These are phyloP conservation scores for Sicyos baderoa DNA, from an alignment of 306 rosid species.

Conservation along the genomic window DNA sequence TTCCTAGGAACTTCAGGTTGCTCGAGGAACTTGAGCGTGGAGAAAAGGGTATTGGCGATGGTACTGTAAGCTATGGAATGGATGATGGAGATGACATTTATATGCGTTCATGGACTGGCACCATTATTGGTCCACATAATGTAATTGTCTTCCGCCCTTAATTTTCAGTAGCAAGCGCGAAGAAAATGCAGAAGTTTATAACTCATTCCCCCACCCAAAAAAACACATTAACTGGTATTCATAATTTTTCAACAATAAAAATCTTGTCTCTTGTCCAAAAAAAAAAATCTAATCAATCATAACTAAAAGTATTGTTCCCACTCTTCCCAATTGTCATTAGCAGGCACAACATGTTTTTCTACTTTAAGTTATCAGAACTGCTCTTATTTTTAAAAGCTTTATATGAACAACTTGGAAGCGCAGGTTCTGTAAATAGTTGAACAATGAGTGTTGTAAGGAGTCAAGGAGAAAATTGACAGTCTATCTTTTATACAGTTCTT, in stretches of 20 bases:
- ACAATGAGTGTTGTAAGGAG: not conserved
- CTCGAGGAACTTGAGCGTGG: slow-evolving; percentile 99
- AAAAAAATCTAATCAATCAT: no score
- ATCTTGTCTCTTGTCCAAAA: not conserved
- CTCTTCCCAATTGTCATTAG: not conserved
- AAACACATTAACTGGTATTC: no score
- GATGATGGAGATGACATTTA: slow-evolving; percentile 97
- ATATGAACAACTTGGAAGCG: not conserved
- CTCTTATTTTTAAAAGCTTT: not conserved
- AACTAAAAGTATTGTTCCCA: no score
- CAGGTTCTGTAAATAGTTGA: not conserved
- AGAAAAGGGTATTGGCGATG: slow-evolving; percentile 26
- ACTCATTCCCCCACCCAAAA: not conserved
- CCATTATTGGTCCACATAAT: slow-evolving; percentile 96
- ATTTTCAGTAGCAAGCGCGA: not conserved
- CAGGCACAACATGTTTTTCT: not conserved
- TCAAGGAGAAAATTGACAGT: slow-evolving; percentile 5
- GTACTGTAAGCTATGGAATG: slow-evolving; percentile 57
- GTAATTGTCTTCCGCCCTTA: slow-evolving; percentile 33
- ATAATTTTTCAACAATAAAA: no score
- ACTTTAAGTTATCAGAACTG: not conserved
- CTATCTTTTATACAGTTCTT: not conserved
- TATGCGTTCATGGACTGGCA: slow-evolving; percentile 92
- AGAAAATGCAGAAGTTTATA: not conserved
- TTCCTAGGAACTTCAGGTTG: slow-evolving; percentile 98